These are phyloP conservation scores for Coemansia sp. DNA, from an alignment of 371 early-diverging fungal species.

Conservation along the genomic window DNA sequence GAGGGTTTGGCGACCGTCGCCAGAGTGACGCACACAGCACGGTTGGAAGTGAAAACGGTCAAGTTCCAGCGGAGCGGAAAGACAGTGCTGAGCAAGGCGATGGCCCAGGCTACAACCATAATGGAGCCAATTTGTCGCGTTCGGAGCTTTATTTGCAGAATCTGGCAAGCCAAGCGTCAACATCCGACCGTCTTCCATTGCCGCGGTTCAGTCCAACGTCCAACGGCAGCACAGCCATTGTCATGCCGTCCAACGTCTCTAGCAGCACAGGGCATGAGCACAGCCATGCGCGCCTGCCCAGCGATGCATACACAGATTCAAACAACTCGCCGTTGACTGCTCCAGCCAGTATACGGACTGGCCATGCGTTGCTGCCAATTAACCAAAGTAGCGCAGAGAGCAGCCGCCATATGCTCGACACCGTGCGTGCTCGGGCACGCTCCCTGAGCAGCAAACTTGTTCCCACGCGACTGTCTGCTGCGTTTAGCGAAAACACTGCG, in stretches of 20 bases:
- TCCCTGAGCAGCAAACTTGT: slow-evolving; percentile 32
- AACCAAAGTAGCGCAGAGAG: not conserved
- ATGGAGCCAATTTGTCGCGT: not conserved
- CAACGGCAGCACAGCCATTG: slow-evolving; percentile 10
- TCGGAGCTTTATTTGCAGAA: not conserved
- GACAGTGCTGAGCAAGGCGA: not conserved
- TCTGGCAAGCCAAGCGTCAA: not conserved
- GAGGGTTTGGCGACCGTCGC: slow-evolving; percentile 4
- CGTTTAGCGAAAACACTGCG: slow-evolving; percentile 27
- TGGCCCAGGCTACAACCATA: not conserved
- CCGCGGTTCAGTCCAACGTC: slow-evolving; percentile 6
- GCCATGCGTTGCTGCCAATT: slow-evolving; percentile 7
- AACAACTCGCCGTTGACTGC: slow-evolving; percentile 17
- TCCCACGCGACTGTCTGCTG: slow-evolving; percentile 18
- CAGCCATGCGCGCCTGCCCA: slow-evolving; percentile 2
- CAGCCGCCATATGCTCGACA: slow-evolving; percentile 12
- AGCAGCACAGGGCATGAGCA: not conserved
- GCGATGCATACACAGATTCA: not conserved
- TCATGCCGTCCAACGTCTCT: not conserved
- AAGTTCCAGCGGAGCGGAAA: not conserved
- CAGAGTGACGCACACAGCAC: slow-evolving; percentile 12
- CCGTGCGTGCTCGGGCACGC: slow-evolving; percentile 40
- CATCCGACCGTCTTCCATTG: not conserved
- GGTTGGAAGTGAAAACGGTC: slow-evolving; percentile 2
- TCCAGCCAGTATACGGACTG: slow-evolving; percentile 21